A percentile compares a stretch with the other conserved stretches of the same genome.
These are phyloP conservation scores for Fusarium coicis DNA, from an alignment of 2,329 filamentous ascomycete species.

Conservation along the genomic window DNA sequence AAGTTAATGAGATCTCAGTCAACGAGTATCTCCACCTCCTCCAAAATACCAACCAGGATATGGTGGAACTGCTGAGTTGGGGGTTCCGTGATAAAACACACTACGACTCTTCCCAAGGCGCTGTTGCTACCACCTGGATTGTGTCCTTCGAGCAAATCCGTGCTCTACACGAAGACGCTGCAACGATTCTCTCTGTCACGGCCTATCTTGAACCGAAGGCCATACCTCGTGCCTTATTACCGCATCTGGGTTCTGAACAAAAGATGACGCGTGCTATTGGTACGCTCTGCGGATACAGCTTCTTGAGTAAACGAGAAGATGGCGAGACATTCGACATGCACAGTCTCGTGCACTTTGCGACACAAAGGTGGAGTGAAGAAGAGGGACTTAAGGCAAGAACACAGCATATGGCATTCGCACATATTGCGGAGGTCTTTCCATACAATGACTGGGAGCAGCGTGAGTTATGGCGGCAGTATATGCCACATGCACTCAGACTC, in stretches of 20 bases:
- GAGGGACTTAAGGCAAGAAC: not conserved
- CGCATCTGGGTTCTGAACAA: slow-evolving; percentile 16
- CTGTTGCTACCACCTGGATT: slow-evolving; percentile 53
- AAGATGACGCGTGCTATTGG: slow-evolving; percentile 45
- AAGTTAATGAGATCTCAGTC: slow-evolving; percentile 40
- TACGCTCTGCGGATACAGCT: slow-evolving; percentile 47
- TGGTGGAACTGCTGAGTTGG: slow-evolving; percentile 3
- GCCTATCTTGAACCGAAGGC: slow-evolving; percentile 53
- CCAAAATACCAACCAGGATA: slow-evolving; percentile 44
- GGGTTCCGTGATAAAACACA: slow-evolving; percentile 49
- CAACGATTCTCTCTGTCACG: slow-evolving; percentile 52
- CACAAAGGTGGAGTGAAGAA: slow-evolving; percentile 39
- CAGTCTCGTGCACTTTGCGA: slow-evolving; percentile 50
- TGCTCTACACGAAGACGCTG: slow-evolving; percentile 42
- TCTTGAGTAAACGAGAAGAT: slow-evolving; percentile 42
- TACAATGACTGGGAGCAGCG: not conserved
- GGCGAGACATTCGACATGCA: slow-evolving; percentile 51
- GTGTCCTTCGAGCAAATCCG: slow-evolving; percentile 55
- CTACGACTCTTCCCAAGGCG: slow-evolving; percentile 47
- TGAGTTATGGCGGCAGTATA: not conserved
- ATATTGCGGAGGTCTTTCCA: not conserved
- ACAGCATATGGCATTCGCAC: not conserved
- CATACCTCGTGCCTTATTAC: slow-evolving; percentile 51
- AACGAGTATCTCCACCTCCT: slow-evolving; percentile 50
- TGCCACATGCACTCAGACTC: not conserved